These are phyloP conservation scores for Calonectria pseudoreteaudii DNA, from an alignment of 2,329 filamentous ascomycete genomes.

Conservation along the genomic window DNA sequence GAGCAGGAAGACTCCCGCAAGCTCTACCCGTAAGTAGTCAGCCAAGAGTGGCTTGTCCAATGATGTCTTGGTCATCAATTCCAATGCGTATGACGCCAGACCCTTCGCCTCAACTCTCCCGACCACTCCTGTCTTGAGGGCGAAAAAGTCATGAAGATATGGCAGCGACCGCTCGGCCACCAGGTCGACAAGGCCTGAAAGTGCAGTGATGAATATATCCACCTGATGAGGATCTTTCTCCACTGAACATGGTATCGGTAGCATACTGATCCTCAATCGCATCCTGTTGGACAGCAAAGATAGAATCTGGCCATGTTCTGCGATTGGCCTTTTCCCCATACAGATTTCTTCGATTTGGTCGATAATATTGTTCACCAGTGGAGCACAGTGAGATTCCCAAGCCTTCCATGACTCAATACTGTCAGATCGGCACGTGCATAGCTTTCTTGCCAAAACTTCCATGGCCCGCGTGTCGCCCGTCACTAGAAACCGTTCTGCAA, in stretches of 20 bases:
- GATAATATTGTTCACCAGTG: not conserved
- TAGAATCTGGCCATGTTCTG: not conserved
- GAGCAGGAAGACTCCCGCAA: not conserved
- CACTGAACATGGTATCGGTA: not conserved
- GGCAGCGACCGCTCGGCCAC: not conserved
- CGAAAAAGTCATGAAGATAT: not conserved
- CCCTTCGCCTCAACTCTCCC: not conserved
- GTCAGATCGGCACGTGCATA: not conserved
- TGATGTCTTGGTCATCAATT: not conserved
- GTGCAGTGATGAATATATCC: not conserved
- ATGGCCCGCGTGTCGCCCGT: not conserved
- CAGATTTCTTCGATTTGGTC: not conserved
- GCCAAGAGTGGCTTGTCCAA: not conserved
- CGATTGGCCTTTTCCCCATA: not conserved
- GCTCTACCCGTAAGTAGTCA: not conserved
- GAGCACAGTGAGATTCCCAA: not conserved
- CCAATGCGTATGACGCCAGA: not conserved
- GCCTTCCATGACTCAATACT: not conserved
- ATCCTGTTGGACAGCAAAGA: not conserved
- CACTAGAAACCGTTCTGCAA: not conserved
- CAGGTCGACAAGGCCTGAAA: not conserved
- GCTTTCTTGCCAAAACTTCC: not conserved
- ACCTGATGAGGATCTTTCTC: not conserved
- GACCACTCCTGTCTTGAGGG: not conserved
- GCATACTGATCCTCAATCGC: not conserved